Conservation (phyloP, 768 basidiomycete genomes). For the Lactarius sanguifluus region DNA sequence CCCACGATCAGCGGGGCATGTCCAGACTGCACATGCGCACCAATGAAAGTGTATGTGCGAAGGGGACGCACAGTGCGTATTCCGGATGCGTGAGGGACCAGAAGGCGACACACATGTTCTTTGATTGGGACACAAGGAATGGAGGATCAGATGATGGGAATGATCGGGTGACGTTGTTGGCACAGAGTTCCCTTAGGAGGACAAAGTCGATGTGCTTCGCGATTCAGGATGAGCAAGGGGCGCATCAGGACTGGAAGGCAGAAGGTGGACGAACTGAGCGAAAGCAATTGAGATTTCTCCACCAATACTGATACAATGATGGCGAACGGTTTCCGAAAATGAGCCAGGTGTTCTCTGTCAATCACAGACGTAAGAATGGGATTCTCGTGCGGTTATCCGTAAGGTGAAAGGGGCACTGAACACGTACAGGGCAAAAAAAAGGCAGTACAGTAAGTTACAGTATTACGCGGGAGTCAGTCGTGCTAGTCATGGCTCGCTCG, state of each 20-base stretch:
- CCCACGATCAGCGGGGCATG: conserved; percentile 16
- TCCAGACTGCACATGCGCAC: not conserved
- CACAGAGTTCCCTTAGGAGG: conserved; percentile 17
- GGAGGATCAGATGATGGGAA: conserved; percentile 25
- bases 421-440: conserved; percentile 15
- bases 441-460: not conserved
- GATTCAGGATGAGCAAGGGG: conserved; percentile 1
- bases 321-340: not conserved
- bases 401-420: conserved; percentile 14
- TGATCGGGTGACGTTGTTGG: conserved; percentile 1
- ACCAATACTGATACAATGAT: conserved; percentile 9
- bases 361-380: conserved; percentile 16
- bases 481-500: not conserved
- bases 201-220: conserved; percentile 12
- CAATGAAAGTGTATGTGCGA: conserved; percentile 1
- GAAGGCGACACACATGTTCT: conserved; percentile 71
- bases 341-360: conserved; percentile 7
- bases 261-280: conserved; percentile 17
- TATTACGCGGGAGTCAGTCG: not conserved
- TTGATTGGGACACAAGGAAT: conserved; percentile 15
- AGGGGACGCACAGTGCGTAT: conserved; percentile 67
- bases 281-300: not conserved
- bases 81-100: conserved; percentile 76
- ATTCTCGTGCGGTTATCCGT: conserved; percentile 13
- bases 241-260: conserved; percentile 22